Conservation (phyloP, 495 filamentous ascomycete genomes). For the Lepraria neglecta region DNA sequence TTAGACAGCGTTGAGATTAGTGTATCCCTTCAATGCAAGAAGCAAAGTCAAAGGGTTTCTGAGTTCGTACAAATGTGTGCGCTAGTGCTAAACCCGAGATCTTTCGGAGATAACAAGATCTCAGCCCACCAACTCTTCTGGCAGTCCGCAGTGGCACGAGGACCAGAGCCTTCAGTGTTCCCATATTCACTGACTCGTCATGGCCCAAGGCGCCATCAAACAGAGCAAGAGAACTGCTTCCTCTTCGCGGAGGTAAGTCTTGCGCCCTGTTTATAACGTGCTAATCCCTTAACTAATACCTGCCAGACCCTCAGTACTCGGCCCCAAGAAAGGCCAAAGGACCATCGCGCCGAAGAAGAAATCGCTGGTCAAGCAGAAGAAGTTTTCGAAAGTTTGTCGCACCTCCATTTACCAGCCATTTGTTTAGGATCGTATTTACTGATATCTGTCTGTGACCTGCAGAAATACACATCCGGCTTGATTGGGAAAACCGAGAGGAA, state of each 20-base stretch:
- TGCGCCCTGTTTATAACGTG: too few species aligned
- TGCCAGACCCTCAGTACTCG: constrained; percentile 25
- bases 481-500: constrained; percentile 56
- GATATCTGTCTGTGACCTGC: not conserved
- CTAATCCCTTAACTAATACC: constrained; percentile 12
- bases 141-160: too few species aligned
- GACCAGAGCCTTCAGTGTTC: too few species aligned
- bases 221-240: constrained; percentile 22
- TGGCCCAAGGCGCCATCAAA: constrained; percentile 35
- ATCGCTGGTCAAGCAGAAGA: constrained; percentile 50
- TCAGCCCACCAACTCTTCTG: too few species aligned
- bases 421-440: not conserved
- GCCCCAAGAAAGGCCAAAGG: constrained; percentile 50
- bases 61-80: too few species aligned
- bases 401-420: not conserved
- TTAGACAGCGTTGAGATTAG: too few species aligned
- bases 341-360: constrained; percentile 66
- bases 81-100: too few species aligned
- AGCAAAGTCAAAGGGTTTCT: too few species aligned
- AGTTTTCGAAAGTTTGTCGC: constrained; percentile 53
- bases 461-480: constrained; percentile 63
- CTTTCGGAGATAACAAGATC: too few species aligned
- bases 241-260: not conserved
- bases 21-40: too few species aligned
- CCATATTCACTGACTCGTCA: not conserved